Conservation (phyloP, 108 stramenopile species). For the Cyclostephanos tholiformis region DNA sequence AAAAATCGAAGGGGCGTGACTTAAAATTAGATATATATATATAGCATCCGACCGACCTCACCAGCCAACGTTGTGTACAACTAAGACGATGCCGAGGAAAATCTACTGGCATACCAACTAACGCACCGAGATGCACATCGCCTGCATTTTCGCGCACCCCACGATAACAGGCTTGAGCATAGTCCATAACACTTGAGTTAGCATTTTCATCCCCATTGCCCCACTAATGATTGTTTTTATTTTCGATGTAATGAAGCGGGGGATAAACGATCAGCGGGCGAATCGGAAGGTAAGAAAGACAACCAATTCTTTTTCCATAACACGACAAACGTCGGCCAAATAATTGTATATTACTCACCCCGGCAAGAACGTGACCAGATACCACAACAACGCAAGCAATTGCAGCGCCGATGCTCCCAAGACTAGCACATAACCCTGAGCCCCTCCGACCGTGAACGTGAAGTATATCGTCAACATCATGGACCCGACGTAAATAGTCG, state of each 20-base stretch:
- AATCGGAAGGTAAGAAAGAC: too few species aligned
- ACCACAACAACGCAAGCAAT: constrained; percentile 81
- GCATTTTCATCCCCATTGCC: constrained; percentile 70
- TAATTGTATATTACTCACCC: constrained; percentile 34
- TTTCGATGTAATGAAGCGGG: too few species aligned
- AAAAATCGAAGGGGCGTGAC: constrained; percentile 6
- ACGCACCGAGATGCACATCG: constrained; percentile 64
- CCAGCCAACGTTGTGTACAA: constrained; percentile 9
- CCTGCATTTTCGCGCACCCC: constrained; percentile 69
- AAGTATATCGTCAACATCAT: constrained; percentile 83
- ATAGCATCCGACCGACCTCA: neutral
- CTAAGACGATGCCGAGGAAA: constrained; percentile 20
- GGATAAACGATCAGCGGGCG: too few species aligned
- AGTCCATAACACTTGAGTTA: constrained; percentile 66
- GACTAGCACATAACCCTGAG: constrained; percentile 77
- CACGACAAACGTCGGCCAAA: too few species aligned
- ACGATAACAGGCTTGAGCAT: constrained; percentile 76
- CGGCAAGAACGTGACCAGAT: constrained; percentile 88
- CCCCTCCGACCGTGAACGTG: constrained; percentile 78
- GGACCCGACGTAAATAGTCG: constrained; percentile 71
- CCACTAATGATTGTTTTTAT: constrained; percentile 42
- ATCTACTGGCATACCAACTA: constrained; percentile 54
- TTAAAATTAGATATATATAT: neutral
- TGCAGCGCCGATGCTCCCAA: constrained; percentile 69
- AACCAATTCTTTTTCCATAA: too few species aligned